A percentile compares a stretch with the other conserved stretches of the same genome.
Evolutionary conservation across 352 stramenopile genomes (phyloP).

Genomic region (Globisporangium viniferum): DNA sequence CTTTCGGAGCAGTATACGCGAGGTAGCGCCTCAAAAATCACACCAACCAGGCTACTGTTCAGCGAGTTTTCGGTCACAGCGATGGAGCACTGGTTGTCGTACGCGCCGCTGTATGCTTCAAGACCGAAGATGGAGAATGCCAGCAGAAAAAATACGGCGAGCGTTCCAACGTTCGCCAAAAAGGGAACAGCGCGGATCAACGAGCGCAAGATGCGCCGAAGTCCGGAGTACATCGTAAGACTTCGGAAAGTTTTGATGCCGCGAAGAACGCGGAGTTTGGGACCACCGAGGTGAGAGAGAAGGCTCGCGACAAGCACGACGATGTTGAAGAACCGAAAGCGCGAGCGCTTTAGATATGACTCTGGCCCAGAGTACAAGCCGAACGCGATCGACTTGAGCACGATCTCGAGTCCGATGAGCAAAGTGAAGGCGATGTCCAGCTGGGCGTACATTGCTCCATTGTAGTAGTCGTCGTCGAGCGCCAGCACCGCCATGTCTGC

Average conservation of each 20-base stretch:
- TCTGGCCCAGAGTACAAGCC: constrained; percentile 35
- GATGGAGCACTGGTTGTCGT: constrained; percentile 48
- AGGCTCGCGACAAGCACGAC: constrained; percentile 43
- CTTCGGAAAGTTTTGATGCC: constrained; percentile 66
- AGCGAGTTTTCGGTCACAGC: background rate
- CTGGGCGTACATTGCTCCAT: constrained; percentile 16
- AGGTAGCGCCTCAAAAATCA: constrained; percentile 36
- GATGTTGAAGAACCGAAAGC: constrained; percentile 53
- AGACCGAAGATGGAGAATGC: constrained; percentile 78
- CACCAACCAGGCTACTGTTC: background rate
- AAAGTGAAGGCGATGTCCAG: constrained; percentile 68
- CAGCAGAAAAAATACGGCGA: constrained; percentile 72
- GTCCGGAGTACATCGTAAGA: constrained; percentile 58
- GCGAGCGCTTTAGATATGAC: constrained; percentile 52
- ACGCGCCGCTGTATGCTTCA: constrained; percentile 58
- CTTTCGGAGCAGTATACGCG: constrained; percentile 49
- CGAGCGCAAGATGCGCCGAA: constrained; percentile 67
- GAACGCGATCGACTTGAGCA: constrained; percentile 54
- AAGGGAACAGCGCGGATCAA: constrained; percentile 67
- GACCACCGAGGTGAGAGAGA: constrained; percentile 36
- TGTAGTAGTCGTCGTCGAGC: constrained; percentile 50
- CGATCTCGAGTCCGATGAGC: constrained; percentile 53
- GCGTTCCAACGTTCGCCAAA: constrained; percentile 66
- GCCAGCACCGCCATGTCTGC: constrained; percentile 54
- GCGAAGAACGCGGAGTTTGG: constrained; percentile 47